Conservation (phyloP, 345 rosid species). For the Barbarea vulgaris region DNA sequence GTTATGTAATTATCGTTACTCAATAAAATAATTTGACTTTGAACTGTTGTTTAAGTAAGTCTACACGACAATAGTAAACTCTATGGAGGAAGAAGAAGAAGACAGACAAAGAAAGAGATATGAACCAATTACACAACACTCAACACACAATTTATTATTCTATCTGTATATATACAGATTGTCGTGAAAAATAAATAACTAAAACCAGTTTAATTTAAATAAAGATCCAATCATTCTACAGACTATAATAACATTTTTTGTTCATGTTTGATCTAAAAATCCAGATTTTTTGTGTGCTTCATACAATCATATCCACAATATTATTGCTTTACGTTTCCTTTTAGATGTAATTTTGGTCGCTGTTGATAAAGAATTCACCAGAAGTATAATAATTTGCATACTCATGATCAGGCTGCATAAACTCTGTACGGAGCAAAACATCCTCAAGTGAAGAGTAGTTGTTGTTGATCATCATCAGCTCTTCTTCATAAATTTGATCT, state of each 20-base stretch:
- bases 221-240: not conserved
- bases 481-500: conserved; percentile 17
- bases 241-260: not conserved
- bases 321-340: not conserved
- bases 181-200: conserved; percentile 12
- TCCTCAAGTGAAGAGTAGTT: conserved; percentile 41
- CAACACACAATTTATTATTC: conserved; percentile 14
- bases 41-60: conserved; percentile 24
- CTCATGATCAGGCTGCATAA: conserved; percentile 53
- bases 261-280: conserved; percentile 15
- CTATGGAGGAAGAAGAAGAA: conserved; percentile 14
- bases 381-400: conserved; percentile 50
- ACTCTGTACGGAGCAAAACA: conserved; percentile 46
- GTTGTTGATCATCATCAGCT: conserved; percentile 31
- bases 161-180: conserved; percentile 32
- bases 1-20: not conserved
- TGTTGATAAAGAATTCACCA: conserved; percentile 46
- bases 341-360: conserved; percentile 52
- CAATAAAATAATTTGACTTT: conserved; percentile 18
- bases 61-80: conserved; percentile 37
- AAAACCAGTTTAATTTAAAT: not conserved
- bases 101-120: conserved; percentile 12
- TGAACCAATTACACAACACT: conserved; percentile 22
- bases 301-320: not conserved
- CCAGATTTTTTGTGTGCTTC: not conserved